Conservation (phyloP, 768 basidiomycete species). For the Imleria badia region DNA sequence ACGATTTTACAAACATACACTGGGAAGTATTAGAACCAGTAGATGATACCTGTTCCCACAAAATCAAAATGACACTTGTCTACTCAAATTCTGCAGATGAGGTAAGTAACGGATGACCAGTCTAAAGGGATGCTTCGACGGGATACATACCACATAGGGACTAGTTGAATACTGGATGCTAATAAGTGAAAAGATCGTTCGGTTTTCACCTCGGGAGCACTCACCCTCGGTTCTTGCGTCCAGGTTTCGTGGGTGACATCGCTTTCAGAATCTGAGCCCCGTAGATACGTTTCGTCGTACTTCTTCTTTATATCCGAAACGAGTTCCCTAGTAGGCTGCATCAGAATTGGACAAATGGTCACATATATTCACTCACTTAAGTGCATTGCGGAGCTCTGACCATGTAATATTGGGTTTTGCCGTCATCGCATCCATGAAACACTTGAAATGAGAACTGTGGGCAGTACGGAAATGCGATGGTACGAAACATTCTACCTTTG, state of each 20-base stretch:
- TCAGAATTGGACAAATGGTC: background rate
- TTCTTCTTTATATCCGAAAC: constrained; percentile 12
- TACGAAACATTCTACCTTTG: constrained; percentile 16
- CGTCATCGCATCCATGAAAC: constrained; percentile 16
- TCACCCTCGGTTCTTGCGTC: constrained; percentile 25
- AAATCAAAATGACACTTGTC: constrained; percentile 9
- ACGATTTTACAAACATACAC: too few relatives aligned
- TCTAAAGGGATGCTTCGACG: background rate
- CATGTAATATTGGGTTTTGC: constrained; percentile 16
- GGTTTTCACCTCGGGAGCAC: background rate
- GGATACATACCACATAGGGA: constrained; percentile 7
- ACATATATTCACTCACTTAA: constrained; percentile 11
- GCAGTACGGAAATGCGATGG: background rate
- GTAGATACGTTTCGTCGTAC: constrained; percentile 8
- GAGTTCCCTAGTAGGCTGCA: constrained; percentile 4
- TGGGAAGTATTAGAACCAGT: too few relatives aligned
- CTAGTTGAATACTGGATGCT: constrained; percentile 10
- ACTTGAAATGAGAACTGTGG: constrained; percentile 5
- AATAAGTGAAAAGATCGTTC: background rate
- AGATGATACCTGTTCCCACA: too few relatives aligned
- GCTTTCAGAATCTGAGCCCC: background rate
- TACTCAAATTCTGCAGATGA: constrained; percentile 12
- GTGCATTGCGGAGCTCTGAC: constrained; percentile 16
- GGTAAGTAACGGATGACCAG: background rate
- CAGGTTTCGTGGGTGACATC: background rate